Conservation (phyloP, 441 rosid genomes). For the Populus hybrid region DNA sequence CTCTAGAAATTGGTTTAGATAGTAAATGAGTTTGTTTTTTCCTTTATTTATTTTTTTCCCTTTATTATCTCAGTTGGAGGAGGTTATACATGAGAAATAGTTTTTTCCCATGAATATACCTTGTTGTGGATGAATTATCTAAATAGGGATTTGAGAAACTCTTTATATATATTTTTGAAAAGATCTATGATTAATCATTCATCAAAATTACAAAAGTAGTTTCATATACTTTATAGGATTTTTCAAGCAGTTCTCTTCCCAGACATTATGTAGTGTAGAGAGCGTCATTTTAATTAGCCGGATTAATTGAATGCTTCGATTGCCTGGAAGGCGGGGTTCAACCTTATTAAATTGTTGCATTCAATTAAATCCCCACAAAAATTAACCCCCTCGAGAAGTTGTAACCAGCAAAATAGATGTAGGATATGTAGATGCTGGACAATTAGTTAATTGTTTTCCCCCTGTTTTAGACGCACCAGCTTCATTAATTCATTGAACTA, state of each 20-base stretch:
- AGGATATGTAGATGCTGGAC: not conserved
- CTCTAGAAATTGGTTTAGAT: no score
- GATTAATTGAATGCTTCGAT: constrained; percentile 22
- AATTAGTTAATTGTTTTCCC: no score
- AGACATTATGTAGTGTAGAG: not conserved
- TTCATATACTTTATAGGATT: no score
- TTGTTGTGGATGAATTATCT: not conserved
- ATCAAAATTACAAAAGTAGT: not conserved
- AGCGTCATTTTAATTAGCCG: not conserved
- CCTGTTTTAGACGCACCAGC: no score
- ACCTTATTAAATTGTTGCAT: constrained; percentile 6
- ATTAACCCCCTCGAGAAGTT: not conserved
- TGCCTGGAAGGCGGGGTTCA: not conserved
- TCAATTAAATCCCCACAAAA: not conserved
- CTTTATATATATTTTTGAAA: no score
- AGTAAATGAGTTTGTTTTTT: no score
- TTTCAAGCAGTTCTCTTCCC: not conserved
- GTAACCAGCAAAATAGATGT: not conserved
- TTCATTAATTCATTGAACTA: no score
- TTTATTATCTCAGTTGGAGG: no score
- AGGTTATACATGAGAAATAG: no score
- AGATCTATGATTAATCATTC: no score
- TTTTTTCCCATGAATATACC: no score
- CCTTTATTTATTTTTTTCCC: no score
- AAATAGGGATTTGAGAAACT: not conserved